Evolutionary conservation across 2,329 filamentous ascomycete genomes (phyloP).

Genomic region (Aspergillus cejpii): DNA sequence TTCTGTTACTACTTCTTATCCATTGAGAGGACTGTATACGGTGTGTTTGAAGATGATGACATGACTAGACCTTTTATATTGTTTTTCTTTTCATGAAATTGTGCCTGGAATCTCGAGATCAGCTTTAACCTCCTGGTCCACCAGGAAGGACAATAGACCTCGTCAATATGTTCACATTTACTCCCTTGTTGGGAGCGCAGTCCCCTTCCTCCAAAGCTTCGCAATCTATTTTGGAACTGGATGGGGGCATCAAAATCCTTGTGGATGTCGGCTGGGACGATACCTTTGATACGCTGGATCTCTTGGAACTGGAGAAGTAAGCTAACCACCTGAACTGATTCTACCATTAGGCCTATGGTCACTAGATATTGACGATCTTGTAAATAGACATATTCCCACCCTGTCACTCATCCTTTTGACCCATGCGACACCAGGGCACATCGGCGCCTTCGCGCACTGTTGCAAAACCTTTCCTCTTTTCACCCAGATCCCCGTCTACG

Average conservation of each 20-base stretch:
- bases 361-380: conserved; percentile 9
- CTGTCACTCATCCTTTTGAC: conserved; percentile 91
- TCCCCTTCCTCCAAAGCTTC: conserved; percentile 72
- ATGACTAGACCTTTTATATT: neutral
- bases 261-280: conserved; percentile 97
- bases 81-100: neutral
- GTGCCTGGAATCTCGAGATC: conserved; percentile 4
- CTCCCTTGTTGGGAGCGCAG: conserved; percentile 82
- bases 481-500: conserved; percentile 86
- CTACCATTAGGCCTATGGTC: neutral
- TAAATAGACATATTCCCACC: conserved; percentile 71
- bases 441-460: conserved; percentile 91
- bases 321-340: conserved; percentile 20
- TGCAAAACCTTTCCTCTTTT: conserved; percentile 95
- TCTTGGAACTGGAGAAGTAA: conserved; percentile 85
- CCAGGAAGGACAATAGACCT: conserved; percentile 9
- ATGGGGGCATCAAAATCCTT: conserved; percentile 91
- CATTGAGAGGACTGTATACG: too few relatives aligned
- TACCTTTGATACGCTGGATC: conserved; percentile 71
- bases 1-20: too few relatives aligned
- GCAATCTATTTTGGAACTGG: conserved; percentile 92
- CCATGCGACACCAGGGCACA: conserved; percentile 83
- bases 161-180: conserved; percentile 83
- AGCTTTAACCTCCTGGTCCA: conserved; percentile 6
- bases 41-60: too few relatives aligned